Evolutionary conservation across 2,329 filamentous ascomycete species (phyloP).

Genomic region (Aspergillus sp.): DNA sequence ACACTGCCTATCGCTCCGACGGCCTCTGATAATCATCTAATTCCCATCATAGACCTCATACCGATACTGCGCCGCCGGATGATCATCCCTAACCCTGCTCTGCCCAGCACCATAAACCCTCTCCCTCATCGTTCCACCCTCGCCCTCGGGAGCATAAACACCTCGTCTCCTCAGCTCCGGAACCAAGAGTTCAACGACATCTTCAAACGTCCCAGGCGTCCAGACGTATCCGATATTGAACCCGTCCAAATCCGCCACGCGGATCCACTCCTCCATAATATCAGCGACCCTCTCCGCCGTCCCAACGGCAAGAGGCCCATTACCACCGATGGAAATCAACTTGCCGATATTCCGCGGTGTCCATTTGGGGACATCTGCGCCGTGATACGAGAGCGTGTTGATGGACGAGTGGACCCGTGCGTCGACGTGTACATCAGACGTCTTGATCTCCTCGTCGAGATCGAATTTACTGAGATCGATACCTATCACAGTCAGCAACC

Average conservation of each 20-base stretch:
- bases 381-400: constrained; percentile 31
- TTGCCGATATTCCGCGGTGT: constrained; percentile 49
- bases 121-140: constrained; percentile 53
- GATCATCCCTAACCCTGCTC: constrained; percentile 56
- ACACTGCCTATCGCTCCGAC: no score
- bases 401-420: neutral
- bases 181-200: constrained; percentile 51
- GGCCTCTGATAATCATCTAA: no score
- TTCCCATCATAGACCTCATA: constrained; percentile 56
- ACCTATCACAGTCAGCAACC: constrained; percentile 45
- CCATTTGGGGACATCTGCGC: constrained; percentile 48
- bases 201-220: constrained; percentile 54
- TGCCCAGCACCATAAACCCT: constrained; percentile 64
- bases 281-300: constrained; percentile 48
- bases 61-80: constrained; percentile 59
- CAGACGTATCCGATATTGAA: constrained; percentile 50
- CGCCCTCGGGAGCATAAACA: constrained; percentile 35
- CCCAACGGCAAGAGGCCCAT: constrained; percentile 51
- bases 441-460: constrained; percentile 56
- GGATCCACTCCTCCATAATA: constrained; percentile 49
- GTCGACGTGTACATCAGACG: constrained; percentile 32
- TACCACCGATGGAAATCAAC: constrained; percentile 49
- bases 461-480: constrained; percentile 60
- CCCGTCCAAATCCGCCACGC: constrained; percentile 44
- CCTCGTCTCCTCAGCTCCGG: constrained; percentile 48